phyloP scores from a whole-genome alignment of 192 early-diverging fungal species.

The Paraglomus brasilianum region DNA sequence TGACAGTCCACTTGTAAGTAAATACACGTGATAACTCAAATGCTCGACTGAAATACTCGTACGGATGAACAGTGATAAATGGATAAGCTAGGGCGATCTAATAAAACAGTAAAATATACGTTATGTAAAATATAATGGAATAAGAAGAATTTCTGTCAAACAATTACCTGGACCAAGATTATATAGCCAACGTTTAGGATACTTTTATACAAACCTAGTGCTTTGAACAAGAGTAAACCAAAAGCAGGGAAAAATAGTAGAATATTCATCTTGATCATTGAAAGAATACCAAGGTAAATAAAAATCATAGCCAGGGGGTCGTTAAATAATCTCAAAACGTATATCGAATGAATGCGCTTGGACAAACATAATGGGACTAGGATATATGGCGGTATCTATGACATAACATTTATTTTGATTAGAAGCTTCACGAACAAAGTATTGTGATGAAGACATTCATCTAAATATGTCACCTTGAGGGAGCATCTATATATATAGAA shows the following conservation, averaged over 20 bases:
- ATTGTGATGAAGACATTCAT: not conserved
- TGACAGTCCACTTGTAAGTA: constrained; percentile 91
- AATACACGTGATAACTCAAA: constrained; percentile 91
- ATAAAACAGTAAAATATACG: not conserved
- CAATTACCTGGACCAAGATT: constrained; percentile 48
- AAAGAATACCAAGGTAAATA: constrained; percentile 66
- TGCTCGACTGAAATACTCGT: constrained; percentile 68
- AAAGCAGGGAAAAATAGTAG: constrained; percentile 88
- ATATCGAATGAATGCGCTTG: constrained; percentile 92
- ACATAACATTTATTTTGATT: constrained; percentile 2
- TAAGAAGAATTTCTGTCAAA: not conserved
- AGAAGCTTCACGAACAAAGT: not conserved
- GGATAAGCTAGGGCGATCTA: constrained; percentile 42
- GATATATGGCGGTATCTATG: constrained; percentile 62
- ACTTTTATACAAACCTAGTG: constrained; percentile 46
- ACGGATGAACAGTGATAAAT: constrained; percentile 43
- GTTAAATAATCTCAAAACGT: constrained; percentile 88
- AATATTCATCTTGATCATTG: constrained; percentile 92
- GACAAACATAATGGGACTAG: constrained; percentile 71
- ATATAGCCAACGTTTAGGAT: constrained; percentile 47
- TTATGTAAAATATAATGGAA: not conserved
- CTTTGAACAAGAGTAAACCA: constrained; percentile 63
- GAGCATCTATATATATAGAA: constrained; percentile 65
- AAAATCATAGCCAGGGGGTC: constrained; percentile 89
- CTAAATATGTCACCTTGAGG: constrained; percentile 33